Conservation (phyloP, 805 yeast genomes). For the Kodamaea neixiangensis region DNA sequence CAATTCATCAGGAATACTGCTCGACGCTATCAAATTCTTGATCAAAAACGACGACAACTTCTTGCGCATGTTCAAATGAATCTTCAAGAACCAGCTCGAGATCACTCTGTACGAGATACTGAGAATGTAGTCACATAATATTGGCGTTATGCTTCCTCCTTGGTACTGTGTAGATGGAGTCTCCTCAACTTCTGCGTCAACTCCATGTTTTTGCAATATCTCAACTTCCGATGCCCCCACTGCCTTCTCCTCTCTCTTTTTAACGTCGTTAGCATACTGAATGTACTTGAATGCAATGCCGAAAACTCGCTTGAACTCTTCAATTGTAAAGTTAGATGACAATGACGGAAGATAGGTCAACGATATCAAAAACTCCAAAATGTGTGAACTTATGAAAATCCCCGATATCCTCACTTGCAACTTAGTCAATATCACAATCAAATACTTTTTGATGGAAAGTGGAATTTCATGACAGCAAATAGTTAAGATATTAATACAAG, state of each 20-base stretch:
- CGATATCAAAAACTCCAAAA: slow-evolving; percentile 71
- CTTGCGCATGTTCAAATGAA: slow-evolving; percentile 58
- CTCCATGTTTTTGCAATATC: slow-evolving; percentile 37
- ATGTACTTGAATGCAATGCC: slow-evolving; percentile 82
- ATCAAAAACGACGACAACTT: slow-evolving; percentile 63
- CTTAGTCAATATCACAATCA: slow-evolving; percentile 68
- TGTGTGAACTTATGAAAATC: slow-evolving; percentile 67
- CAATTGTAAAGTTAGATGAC: slow-evolving; percentile 70
- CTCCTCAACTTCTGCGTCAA: slow-evolving; percentile 53
- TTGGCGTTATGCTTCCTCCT: slow-evolving; percentile 43
- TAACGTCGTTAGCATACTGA: slow-evolving; percentile 62
- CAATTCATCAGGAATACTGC: slow-evolving; percentile 12
- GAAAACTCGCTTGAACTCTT: slow-evolving; percentile 77
- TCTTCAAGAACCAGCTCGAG: slow-evolving; percentile 68
- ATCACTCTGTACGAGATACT: slow-evolving; percentile 69
- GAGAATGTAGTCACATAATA: slow-evolving; percentile 59
- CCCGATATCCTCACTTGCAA: slow-evolving; percentile 75
- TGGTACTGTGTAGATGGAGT: slow-evolving; percentile 53
- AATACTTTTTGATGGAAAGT: slow-evolving; percentile 62
- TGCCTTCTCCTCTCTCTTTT: slow-evolving; percentile 25
- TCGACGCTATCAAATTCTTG: slow-evolving; percentile 45
- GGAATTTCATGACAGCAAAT: slow-evolving; percentile 84
- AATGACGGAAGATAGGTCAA: slow-evolving; percentile 65
- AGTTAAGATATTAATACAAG: slow-evolving; percentile 73
- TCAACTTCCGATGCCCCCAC: slow-evolving; percentile 12